Evolutionary conservation across 257 asterid genomes (phyloP).

Genomic region (Datura wrightii): DNA sequence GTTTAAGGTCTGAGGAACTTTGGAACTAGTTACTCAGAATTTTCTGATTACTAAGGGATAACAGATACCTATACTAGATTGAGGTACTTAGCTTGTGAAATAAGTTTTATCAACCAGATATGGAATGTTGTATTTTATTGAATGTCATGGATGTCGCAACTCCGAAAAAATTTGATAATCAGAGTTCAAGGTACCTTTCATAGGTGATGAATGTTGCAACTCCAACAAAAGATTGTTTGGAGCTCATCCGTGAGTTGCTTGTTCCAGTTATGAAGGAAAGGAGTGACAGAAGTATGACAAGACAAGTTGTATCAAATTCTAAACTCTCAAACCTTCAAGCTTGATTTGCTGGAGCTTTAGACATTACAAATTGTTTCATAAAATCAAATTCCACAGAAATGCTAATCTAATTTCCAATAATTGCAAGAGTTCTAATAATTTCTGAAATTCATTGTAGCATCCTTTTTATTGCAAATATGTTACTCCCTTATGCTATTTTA

Average conservation of each 20-base stretch:
- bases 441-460: not conserved
- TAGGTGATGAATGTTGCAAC: slow-evolving; percentile 86
- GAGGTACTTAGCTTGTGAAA: slow-evolving; percentile 51
- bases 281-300: slow-evolving; percentile 72
- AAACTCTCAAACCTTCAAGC: not conserved
- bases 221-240: slow-evolving; percentile 93
- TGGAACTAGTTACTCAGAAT: slow-evolving; percentile 95
- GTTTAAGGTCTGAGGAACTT: slow-evolving; percentile 67
- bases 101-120: not conserved
- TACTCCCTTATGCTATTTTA: not conserved
- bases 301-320: slow-evolving; percentile 74
- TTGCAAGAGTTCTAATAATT: not conserved
- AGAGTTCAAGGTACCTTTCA: slow-evolving; percentile 69
- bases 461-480: not conserved
- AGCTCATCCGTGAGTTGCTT: slow-evolving; percentile 79
- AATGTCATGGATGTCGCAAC: not conserved
- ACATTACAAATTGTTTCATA: not conserved
- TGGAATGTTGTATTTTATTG: not conserved
- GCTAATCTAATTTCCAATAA: not conserved
- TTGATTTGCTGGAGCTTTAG: not conserved
- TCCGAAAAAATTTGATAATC: slow-evolving; percentile 10
- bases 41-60: slow-evolving; percentile 89
- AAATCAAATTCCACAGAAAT: not conserved
- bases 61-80: slow-evolving; percentile 83
- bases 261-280: slow-evolving; percentile 76